Conservation (phyloP, 2,329 filamentous ascomycete species). For the Colletotrichum melonis region DNA sequence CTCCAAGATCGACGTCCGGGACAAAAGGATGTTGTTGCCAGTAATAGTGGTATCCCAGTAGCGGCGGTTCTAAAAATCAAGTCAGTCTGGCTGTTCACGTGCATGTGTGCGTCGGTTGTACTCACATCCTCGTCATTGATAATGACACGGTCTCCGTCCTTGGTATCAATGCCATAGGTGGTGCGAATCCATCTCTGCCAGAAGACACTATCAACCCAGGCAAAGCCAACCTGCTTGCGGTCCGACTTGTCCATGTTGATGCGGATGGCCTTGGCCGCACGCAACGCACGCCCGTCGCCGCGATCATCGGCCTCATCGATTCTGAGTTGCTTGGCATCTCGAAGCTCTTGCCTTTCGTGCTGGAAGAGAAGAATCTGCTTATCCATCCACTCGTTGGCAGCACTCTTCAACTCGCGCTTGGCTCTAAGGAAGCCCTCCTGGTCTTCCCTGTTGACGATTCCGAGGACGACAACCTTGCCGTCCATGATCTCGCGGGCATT, state of each 20-base stretch:
- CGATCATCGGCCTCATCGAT: constrained; percentile 97
- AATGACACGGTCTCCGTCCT: constrained; percentile 89
- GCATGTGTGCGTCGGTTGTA: constrained; percentile 36
- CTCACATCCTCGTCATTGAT: constrained; percentile 98
- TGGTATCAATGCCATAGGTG: constrained; percentile 93
- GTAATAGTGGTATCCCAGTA: constrained; percentile 96
- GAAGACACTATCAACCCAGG: constrained; percentile 96
- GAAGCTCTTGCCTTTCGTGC: constrained; percentile 90
- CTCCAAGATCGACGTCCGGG: constrained; percentile 90
- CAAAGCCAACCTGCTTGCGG: constrained; percentile 91
- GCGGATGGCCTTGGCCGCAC: constrained; percentile 88
- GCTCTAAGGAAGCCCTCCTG: constrained; percentile 82
- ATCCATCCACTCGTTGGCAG: constrained; percentile 97
- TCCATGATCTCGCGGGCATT: constrained; percentile 97
- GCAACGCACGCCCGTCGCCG: constrained; percentile 86
- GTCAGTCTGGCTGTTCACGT: not conserved
- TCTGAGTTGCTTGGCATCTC: constrained; percentile 92
- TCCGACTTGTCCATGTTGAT: constrained; percentile 91
- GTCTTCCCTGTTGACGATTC: constrained; percentile 84
- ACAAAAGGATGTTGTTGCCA: constrained; percentile 89
- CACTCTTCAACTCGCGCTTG: constrained; percentile 92
- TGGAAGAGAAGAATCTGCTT: constrained; percentile 93
- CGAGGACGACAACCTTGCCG: constrained; percentile 93
- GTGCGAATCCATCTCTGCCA: constrained; percentile 97
- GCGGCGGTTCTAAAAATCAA: constrained; percentile 76